phyloP scores from a whole-genome alignment of 2,329 filamentous ascomycete species.

The Stenocarpella maydis region DNA sequence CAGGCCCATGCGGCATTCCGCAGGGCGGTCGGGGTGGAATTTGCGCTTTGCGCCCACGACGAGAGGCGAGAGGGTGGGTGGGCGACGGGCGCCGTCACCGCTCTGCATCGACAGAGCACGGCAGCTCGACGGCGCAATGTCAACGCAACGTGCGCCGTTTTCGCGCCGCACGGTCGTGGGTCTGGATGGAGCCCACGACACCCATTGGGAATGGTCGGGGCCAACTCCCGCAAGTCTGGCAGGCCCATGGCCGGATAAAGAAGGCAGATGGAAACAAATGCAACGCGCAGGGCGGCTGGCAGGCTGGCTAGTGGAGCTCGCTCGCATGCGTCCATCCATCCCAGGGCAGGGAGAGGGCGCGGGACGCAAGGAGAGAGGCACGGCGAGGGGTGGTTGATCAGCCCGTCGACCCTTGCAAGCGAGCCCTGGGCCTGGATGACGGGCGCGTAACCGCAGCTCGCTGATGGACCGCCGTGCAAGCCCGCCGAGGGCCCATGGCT shows the following conservation, averaged over 20 bases:
- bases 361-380: too few species aligned
- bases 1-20: slow-evolving; percentile 29
- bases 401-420: slow-evolving; percentile 49
- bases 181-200: slow-evolving; percentile 17
- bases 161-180: slow-evolving; percentile 31
- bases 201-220: slow-evolving; percentile 21
- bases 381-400: slow-evolving; percentile 34
- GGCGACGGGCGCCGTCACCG: slow-evolving; percentile 10
- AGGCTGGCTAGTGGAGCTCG: slow-evolving; percentile 27
- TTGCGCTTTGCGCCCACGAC: background rate
- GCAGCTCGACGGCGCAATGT: slow-evolving; percentile 20
- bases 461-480: slow-evolving; percentile 54
- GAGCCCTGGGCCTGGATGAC: slow-evolving; percentile 40
- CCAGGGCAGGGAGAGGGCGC: background rate
- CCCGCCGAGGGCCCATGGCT: slow-evolving; percentile 51
- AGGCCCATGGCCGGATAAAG: slow-evolving; percentile 1
- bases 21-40: slow-evolving; percentile 17
- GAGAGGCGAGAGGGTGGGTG: background rate
- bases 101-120: slow-evolving; percentile 8
- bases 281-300: slow-evolving; percentile 24
- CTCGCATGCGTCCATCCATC: slow-evolving; percentile 30
- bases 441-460: slow-evolving; percentile 62
- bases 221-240: slow-evolving; percentile 9
- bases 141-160: slow-evolving; percentile 30
- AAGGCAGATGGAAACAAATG: slow-evolving; percentile 12